Evolutionary conservation across 495 filamentous ascomycete species (phyloP).

Genomic region (Staphylotrichum tortipilum): DNA sequence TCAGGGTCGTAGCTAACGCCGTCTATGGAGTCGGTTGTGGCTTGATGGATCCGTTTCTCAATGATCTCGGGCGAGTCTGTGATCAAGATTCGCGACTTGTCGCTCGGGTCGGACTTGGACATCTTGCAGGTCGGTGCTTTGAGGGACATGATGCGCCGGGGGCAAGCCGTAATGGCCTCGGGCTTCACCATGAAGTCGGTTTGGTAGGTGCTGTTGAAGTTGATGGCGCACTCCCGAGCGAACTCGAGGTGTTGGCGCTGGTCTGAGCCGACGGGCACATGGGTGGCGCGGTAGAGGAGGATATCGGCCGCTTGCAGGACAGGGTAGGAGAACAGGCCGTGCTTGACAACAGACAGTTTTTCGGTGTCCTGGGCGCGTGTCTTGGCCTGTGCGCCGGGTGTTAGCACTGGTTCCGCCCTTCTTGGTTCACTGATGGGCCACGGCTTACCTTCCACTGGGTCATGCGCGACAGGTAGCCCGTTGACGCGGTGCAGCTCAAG

Average conservation of each 20-base stretch:
- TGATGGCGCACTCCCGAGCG: slow-evolving; percentile 68
- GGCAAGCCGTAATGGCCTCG: slow-evolving; percentile 62
- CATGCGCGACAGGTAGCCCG: slow-evolving; percentile 87
- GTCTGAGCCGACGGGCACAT: slow-evolving; percentile 93
- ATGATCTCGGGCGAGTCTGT: slow-evolving; percentile 59
- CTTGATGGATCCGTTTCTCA: slow-evolving; percentile 53
- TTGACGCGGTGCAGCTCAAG: slow-evolving; percentile 76
- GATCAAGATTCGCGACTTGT: slow-evolving; percentile 69
- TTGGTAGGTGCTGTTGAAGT: slow-evolving; percentile 71
- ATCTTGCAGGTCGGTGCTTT: slow-evolving; percentile 79
- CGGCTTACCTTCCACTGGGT: slow-evolving; percentile 81
- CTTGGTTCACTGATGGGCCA: no score
- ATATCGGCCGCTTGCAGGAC: slow-evolving; percentile 95
- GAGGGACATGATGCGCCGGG: slow-evolving; percentile 87
- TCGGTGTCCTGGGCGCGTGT: slow-evolving; percentile 45
- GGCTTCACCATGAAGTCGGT: slow-evolving; percentile 53
- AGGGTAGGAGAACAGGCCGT: slow-evolving; percentile 94
- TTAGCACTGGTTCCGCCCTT: no score
- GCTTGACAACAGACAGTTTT: no score
- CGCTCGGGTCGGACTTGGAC: slow-evolving; percentile 75
- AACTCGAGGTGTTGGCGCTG: slow-evolving; percentile 93
- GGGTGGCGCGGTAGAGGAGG: slow-evolving; percentile 77
- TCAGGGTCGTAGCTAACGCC: slow-evolving; percentile 62
- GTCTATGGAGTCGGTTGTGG: slow-evolving; percentile 65
- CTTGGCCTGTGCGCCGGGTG: slow-evolving; percentile 50